Conservation (phyloP, 2,329 filamentous ascomycete genomes). For the Rutstroemia sp. region DNA sequence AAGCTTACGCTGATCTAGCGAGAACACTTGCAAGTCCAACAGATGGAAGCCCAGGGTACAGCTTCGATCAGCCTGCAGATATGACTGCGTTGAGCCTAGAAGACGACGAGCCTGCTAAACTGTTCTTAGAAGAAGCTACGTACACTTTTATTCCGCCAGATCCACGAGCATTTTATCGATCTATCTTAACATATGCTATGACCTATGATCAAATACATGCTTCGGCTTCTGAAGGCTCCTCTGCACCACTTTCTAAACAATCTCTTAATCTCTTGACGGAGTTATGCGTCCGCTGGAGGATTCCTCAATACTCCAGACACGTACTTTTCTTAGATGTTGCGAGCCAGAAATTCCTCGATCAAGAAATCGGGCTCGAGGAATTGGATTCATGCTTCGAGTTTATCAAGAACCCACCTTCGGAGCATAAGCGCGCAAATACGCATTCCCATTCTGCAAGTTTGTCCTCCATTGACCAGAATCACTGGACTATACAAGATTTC, state of each 20-base stretch:
- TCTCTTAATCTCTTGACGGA: slow-evolving; percentile 80
- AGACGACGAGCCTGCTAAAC: slow-evolving; percentile 21
- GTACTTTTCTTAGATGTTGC: slow-evolving; percentile 80
- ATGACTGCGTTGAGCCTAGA: slow-evolving; percentile 27
- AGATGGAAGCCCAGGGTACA: slow-evolving; percentile 31
- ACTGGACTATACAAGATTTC: slow-evolving; percentile 64
- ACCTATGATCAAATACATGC: slow-evolving; percentile 53
- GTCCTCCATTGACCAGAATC: slow-evolving; percentile 47
- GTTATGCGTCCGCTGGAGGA: slow-evolving; percentile 78
- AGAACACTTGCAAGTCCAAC: slow-evolving; percentile 37
- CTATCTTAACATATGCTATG: slow-evolving; percentile 72
- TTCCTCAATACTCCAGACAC: slow-evolving; percentile 74
- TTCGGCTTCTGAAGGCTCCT: slow-evolving; percentile 37
- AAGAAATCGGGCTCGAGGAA: slow-evolving; percentile 73
- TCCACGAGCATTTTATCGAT: slow-evolving; percentile 73
- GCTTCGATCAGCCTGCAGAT: slow-evolving; percentile 33
- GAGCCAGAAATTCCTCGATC: slow-evolving; percentile 75
- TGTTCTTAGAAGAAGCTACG: slow-evolving; percentile 49
- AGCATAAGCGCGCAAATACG: slow-evolving; percentile 43
- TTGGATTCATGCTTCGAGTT: slow-evolving; percentile 78
- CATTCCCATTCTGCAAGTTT: slow-evolving; percentile 35
- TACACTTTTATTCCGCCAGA: slow-evolving; percentile 90
- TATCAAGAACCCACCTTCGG: slow-evolving; percentile 63
- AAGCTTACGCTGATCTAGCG: slow-evolving; percentile 45
- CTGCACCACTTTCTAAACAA: slow-evolving; percentile 58